Conservation (phyloP, 495 filamentous ascomycete genomes). For the Extremus antarcticus region DNA sequence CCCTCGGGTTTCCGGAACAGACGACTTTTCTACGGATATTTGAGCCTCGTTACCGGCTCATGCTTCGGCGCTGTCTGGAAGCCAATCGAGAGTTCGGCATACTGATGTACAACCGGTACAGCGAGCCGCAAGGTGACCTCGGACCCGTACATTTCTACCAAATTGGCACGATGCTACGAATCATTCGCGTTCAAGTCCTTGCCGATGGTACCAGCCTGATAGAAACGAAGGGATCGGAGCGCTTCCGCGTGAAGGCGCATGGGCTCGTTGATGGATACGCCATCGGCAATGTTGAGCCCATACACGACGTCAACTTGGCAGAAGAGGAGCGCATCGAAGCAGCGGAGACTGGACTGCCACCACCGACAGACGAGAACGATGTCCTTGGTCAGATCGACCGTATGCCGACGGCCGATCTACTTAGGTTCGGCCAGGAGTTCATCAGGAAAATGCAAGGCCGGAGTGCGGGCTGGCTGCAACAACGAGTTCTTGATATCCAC, state of each 20-base stretch:
- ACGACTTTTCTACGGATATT: constrained; percentile 84
- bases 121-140: constrained; percentile 45
- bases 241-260: constrained; percentile 60
- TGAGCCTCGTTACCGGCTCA: constrained; percentile 77
- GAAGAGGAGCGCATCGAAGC: constrained; percentile 71
- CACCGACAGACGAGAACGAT: constrained; percentile 22
- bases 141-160: constrained; percentile 52
- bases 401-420: constrained; percentile 58
- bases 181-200: constrained; percentile 59
- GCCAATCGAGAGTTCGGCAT: constrained; percentile 70
- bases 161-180: constrained; percentile 66
- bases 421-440: constrained; percentile 54
- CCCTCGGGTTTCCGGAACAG: constrained; percentile 68
- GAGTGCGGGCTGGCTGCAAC: constrained; percentile 62
- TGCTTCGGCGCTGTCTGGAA: constrained; percentile 71
- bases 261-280: constrained; percentile 63
- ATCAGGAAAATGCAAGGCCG: constrained; percentile 52
- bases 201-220: constrained; percentile 72
- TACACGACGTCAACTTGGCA: constrained; percentile 68
- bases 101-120: constrained; percentile 56
- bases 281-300: constrained; percentile 57
- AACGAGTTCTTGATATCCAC: constrained; percentile 59
- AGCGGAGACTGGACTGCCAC: constrained; percentile 39
- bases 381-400: constrained; percentile 39
- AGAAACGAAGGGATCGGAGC: constrained; percentile 60